These are phyloP conservation scores for Potentilla sterilis DNA, from an alignment of 306 rosid species.

Conservation along the genomic window DNA sequence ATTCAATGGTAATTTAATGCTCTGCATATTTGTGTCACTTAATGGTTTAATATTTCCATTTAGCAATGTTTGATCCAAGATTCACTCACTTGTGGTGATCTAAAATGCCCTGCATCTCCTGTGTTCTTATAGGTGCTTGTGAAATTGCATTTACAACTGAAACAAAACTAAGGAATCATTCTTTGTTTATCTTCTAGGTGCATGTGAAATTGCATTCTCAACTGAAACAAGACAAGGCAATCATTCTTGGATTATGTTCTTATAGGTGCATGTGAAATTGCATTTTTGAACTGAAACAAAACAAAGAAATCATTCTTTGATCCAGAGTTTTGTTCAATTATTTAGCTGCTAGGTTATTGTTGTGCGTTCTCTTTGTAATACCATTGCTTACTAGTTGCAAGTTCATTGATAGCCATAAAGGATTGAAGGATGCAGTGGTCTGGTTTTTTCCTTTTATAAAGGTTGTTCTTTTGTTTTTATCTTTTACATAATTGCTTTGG, in stretches of 20 bases:
- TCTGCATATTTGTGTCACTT: not conserved
- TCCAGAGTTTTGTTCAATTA: not conserved
- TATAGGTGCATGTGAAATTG: slow-evolving; percentile 25
- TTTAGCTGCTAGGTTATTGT: not conserved
- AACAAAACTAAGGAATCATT: not conserved
- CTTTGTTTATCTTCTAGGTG: slow-evolving; percentile 13
- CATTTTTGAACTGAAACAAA: not conserved
- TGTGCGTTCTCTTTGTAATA: not conserved
- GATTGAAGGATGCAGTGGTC: not conserved
- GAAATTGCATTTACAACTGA: not conserved
- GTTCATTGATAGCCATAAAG: not conserved
- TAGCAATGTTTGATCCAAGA: not conserved
- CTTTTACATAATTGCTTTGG: not conserved
- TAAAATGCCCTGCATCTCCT: not conserved
- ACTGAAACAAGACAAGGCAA: not conserved
- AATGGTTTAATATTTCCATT: not conserved
- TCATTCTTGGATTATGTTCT: not conserved
- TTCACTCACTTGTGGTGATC: slow-evolving; percentile 22
- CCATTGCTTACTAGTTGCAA: not conserved
- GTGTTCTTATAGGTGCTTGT: slow-evolving; percentile 26
- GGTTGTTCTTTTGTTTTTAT: not conserved
- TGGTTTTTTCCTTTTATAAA: not conserved
- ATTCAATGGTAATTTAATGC: slow-evolving; percentile 14
- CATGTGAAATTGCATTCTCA: slow-evolving; percentile 17
- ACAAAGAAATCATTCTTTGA: not conserved